Conservation (phyloP, 2,329 filamentous ascomycete species). For the Xylaria sp. region DNA sequence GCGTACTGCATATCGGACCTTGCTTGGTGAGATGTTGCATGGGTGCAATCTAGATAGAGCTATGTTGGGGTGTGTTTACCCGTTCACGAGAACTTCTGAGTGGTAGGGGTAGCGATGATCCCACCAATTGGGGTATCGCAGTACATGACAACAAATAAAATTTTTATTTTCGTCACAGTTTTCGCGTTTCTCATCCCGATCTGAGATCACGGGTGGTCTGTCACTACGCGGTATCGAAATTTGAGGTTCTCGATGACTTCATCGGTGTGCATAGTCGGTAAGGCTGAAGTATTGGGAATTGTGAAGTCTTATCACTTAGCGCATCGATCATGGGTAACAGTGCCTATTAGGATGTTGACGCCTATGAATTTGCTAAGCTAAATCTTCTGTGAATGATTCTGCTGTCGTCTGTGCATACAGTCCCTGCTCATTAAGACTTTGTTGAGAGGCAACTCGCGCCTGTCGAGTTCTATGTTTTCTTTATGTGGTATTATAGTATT, state of each 20-base stretch:
- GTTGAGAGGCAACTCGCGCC: neutral
- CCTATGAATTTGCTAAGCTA: neutral
- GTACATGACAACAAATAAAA: neutral
- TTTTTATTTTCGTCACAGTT: neutral
- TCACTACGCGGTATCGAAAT: neutral
- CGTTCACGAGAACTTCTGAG: slow-evolving; percentile 17
- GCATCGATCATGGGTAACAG: neutral
- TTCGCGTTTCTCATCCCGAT: slow-evolving; percentile 1
- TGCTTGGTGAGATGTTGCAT: slow-evolving; percentile 23
- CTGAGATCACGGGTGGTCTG: slow-evolving; percentile 7
- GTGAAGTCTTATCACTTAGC: neutral
- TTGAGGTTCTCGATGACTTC: slow-evolving; percentile 16
- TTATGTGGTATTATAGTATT: neutral
- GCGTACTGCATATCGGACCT: slow-evolving; percentile 20
- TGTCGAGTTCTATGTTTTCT: neutral
- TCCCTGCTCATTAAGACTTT: neutral
- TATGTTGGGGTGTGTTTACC: slow-evolving; percentile 7
- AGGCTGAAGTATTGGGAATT: neutral
- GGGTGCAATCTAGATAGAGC: slow-evolving; percentile 1
- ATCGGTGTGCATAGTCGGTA: neutral
- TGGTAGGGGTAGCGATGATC: slow-evolving; percentile 8
- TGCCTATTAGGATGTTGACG: no score
- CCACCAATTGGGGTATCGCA: slow-evolving; percentile 12
- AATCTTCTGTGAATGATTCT: neutral
- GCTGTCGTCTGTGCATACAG: neutral